A percentile compares a stretch with the other conserved stretches of the same genome.
Evolutionary conservation across 441 rosid species (phyloP).

Genomic region (Dalechampia spathulata): DNA sequence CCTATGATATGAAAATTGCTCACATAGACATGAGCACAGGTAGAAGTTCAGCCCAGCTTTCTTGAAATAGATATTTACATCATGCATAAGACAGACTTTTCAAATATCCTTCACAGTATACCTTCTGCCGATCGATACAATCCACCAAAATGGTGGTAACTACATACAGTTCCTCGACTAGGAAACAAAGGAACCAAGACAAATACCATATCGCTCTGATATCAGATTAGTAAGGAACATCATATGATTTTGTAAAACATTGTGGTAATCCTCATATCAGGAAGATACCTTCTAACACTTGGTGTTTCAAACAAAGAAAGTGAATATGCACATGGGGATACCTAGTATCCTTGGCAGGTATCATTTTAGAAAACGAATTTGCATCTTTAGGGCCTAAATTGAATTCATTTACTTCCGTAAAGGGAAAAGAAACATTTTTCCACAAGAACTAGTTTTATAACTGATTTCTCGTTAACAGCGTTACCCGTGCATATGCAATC

Average conservation of each 20-base stretch:
- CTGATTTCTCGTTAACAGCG: neutral
- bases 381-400: neutral
- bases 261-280: neutral
- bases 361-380: neutral
- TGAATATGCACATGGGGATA: too few relatives aligned
- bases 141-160: neutral
- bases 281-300: neutral
- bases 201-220: too few relatives aligned
- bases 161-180: too few relatives aligned
- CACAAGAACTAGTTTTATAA: neutral
- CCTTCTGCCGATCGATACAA: neutral
- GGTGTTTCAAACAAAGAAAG: neutral
- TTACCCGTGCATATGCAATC: neutral
- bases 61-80: neutral
- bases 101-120: neutral
- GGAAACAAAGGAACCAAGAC: neutral
- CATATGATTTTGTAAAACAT: too few relatives aligned
- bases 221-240: too few relatives aligned
- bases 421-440: neutral
- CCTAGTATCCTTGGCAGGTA: neutral
- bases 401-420: slow-evolving; percentile 1
- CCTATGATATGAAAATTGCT: neutral
- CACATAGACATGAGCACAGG: neutral
- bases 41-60: neutral
- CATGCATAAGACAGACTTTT: neutral